Conservation (phyloP, 1,284 basidiomycete genomes). For the Heliocybe sulcata region DNA sequence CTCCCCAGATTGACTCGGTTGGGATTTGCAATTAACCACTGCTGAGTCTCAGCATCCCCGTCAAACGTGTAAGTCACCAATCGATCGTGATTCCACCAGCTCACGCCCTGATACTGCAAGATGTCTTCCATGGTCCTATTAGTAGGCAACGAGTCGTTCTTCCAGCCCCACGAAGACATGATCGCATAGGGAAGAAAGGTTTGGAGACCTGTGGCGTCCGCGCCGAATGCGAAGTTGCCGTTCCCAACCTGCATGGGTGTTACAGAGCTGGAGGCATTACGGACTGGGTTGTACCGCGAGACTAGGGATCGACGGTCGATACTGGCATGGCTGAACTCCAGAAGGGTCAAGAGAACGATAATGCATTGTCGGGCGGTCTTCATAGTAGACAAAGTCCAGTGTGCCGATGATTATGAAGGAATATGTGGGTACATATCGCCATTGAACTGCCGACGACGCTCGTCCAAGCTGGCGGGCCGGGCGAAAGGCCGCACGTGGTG, state of each 20-base stretch:
- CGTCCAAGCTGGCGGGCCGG: not conserved
- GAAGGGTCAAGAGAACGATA: not conserved
- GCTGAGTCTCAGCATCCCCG: conserved; percentile 36
- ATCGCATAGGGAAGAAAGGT: conserved; percentile 48
- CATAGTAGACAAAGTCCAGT: not conserved
- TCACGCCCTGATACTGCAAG: conserved; percentile 38
- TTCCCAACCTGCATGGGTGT: conserved; percentile 58
- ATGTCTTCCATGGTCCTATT: conserved; percentile 36
- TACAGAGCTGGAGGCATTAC: conserved; percentile 35
- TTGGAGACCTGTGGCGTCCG: conserved; percentile 51
- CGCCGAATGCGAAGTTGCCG: conserved; percentile 55
- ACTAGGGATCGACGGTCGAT: conserved; percentile 38
- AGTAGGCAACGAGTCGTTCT: conserved; percentile 47
- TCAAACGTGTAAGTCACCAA: conserved; percentile 48
- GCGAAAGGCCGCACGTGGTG: not conserved
- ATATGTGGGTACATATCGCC: not conserved
- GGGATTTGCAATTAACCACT: conserved; percentile 53
- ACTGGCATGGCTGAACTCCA: not conserved
- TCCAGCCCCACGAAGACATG: conserved; percentile 57
- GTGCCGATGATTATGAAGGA: not conserved
- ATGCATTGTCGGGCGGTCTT: not conserved
- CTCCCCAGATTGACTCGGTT: conserved; percentile 50
- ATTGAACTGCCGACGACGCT: not conserved
- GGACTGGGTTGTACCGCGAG: conserved; percentile 44
- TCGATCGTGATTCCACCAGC: conserved; percentile 42